Percentiles rank a stretch among this genome's conserved stretches.
Evolutionary conservation across 495 filamentous ascomycete genomes (phyloP).

Genomic region (Aspergillus incahuasiensis): DNA sequence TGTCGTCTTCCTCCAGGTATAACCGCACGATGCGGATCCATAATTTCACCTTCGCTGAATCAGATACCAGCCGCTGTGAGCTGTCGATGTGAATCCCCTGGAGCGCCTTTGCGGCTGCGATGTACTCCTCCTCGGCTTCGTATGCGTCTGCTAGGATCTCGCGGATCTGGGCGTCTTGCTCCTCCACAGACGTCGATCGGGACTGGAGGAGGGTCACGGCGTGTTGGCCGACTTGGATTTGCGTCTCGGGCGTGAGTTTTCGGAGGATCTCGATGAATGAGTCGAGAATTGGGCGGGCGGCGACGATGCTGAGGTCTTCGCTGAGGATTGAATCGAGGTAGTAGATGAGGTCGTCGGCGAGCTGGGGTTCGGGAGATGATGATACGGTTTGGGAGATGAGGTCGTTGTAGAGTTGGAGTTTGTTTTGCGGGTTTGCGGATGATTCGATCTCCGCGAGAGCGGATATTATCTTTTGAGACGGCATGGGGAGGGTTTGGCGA

Average conservation of each 20-base stretch:
- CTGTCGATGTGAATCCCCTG: conserved; percentile 82
- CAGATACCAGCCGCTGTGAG: conserved; percentile 74
- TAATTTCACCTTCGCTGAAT: conserved; percentile 69
- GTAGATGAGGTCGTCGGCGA: conserved; percentile 62
- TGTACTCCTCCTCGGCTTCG: conserved; percentile 76
- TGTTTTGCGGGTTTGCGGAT: conserved; percentile 46
- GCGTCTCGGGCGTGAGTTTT: conserved; percentile 53
- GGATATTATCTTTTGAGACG: conserved; percentile 53
- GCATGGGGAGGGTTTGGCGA: conserved; percentile 39
- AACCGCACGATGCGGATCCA: conserved; percentile 95
- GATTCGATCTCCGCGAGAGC: conserved; percentile 53
- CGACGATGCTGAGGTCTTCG: conserved; percentile 68
- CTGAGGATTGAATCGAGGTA: conserved; percentile 65
- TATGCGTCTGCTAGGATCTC: conserved; percentile 79
- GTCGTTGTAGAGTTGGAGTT: conserved; percentile 58
- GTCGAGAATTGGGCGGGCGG: conserved; percentile 65
- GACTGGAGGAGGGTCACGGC: conserved; percentile 61
- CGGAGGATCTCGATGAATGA: conserved; percentile 58
- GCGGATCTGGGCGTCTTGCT: conserved; percentile 73
- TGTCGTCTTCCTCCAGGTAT: conserved; percentile 92
- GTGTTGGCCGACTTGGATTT: conserved; percentile 65
- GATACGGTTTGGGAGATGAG: conserved; percentile 62
- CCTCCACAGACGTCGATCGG: conserved; percentile 73
- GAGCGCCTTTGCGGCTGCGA: conserved; percentile 68
- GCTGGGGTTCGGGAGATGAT: conserved; percentile 46